Evolutionary conservation across 2,329 filamentous ascomycete genomes (phyloP).

Genomic region (Pseudocercospora eumusae): DNA sequence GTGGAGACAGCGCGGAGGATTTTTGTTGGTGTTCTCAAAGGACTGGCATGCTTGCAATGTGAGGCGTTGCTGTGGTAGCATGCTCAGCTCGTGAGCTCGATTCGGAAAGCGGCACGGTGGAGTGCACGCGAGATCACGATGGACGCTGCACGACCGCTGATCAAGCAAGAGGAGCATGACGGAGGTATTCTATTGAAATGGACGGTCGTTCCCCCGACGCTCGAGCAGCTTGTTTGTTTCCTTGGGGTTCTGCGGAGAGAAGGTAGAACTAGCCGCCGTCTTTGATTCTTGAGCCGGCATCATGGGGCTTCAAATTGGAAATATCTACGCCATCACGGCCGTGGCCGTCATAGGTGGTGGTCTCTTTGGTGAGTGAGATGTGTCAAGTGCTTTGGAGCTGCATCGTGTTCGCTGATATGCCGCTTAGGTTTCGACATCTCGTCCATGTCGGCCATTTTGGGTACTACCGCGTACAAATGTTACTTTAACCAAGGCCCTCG

Average conservation of each 20-base stretch:
- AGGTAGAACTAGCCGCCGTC: too few relatives aligned
- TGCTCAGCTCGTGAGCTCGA: not conserved
- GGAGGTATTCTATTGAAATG: too few relatives aligned
- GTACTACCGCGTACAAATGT: constrained; percentile 65
- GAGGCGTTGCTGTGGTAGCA: constrained; percentile 7
- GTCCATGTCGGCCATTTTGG: constrained; percentile 64
- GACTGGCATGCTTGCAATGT: not conserved
- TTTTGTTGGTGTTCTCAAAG: not conserved
- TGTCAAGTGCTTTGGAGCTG: too few relatives aligned
- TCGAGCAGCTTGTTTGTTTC: not conserved
- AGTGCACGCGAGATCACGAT: constrained; percentile 4
- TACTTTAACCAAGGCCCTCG: constrained; percentile 64
- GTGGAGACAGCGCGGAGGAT: not conserved
- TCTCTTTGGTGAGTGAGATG: constrained; percentile 52
- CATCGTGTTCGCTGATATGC: not conserved
- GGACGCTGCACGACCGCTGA: not conserved
- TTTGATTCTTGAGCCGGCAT: not conserved
- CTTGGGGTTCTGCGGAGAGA: not conserved
- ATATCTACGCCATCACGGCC: constrained; percentile 59
- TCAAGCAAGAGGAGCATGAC: constrained; percentile 5
- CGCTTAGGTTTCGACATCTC: constrained; percentile 69
- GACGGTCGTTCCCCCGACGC: constrained; percentile 2
- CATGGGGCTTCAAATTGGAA: constrained; percentile 43
- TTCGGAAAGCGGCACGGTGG: not conserved
- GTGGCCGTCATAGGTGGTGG: constrained; percentile 64